Evolutionary conservation across 2,329 filamentous ascomycete genomes (phyloP), one percentile per base, ranked within the genome.

Genomic region (Pestalotiopsis sp.): DNA sequence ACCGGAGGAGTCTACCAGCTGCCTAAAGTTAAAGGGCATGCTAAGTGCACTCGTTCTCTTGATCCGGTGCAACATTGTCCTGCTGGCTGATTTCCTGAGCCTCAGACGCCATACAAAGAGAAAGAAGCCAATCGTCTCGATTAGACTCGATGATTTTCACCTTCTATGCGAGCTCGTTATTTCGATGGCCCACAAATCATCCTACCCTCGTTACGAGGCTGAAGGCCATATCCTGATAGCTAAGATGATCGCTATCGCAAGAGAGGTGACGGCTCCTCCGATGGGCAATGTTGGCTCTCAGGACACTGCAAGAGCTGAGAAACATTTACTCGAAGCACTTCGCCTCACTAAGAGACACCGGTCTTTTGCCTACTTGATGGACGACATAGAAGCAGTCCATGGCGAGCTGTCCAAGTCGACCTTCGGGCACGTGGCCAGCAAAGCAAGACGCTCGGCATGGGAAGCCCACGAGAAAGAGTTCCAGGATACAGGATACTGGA

Each of bases 401-500:
- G 56, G 52, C n/a, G 41, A 59, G 27, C 65, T 66, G 5, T 58
- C 20, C 3, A 11, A 27, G 4, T 66, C 65, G 14, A 31, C n/a
- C 4, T 66, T 59, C 23, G 41, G 61, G 25, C 38, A 49, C 61
- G 83, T 90, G 13, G 85, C 82, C 0, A 81, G 79, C 13, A 81
- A 84, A 4, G 87, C 91, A 78, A 83, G 86, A 73, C 79, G 81
- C 40, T 82, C 79, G 0, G 82, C 89, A 2, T 81, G 85, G 65
- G 68, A 71, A 1, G 87, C 87, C 1, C 89, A 90, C 86, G 75
- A 83, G 1, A 67, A 62, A 0, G 84, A 86, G 69, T 84, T 88
- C 45, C 70, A 66, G 0, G 84, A 85, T 0, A 87, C 83, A 0
- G 89, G 89, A 0, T 87, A 90, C 70, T 91, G 89, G 89, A 91